These are phyloP conservation scores for Phytophthora pinifolia DNA, from an alignment of 352 stramenopile species.

Conservation along the genomic window DNA sequence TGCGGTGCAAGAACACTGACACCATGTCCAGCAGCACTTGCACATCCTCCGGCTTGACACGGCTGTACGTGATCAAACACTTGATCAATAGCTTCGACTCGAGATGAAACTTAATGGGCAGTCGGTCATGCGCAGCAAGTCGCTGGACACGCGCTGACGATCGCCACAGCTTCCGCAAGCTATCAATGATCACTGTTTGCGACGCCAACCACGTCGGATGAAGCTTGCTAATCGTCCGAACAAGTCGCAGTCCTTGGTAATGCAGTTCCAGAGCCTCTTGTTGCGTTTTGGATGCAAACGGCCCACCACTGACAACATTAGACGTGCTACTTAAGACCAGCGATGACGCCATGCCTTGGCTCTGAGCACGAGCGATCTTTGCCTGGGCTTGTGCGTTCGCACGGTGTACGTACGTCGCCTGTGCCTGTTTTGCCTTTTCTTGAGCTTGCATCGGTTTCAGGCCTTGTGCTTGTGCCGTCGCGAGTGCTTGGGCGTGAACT, in stretches of 20 bases:
- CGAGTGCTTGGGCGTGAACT: slow-evolving; percentile 86
- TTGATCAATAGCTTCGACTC: slow-evolving; percentile 95
- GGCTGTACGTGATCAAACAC: slow-evolving; percentile 94
- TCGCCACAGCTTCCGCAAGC: slow-evolving; percentile 94
- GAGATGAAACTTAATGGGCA: slow-evolving; percentile 92
- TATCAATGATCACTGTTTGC: slow-evolving; percentile 90
- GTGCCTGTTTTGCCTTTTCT: slow-evolving; percentile 89
- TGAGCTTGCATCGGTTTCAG: slow-evolving; percentile 86
- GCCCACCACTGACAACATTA: slow-evolving; percentile 21
- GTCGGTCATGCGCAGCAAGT: slow-evolving; percentile 62
- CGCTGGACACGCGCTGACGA: slow-evolving; percentile 81
- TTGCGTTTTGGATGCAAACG: slow-evolving; percentile 78
- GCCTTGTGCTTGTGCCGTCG: slow-evolving; percentile 80
- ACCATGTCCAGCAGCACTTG: slow-evolving; percentile 97
- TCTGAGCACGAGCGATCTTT: slow-evolving; percentile 81
- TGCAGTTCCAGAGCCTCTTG: slow-evolving; percentile 93
- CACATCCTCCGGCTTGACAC: slow-evolving; percentile 91
- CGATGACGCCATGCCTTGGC: slow-evolving; percentile 46
- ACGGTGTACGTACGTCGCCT: slow-evolving; percentile 85
- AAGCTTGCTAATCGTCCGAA: slow-evolving; percentile 91
- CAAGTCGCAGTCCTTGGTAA: slow-evolving; percentile 92
- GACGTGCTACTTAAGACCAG: slow-evolving; percentile 26
- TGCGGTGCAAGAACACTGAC: slow-evolving; percentile 93
- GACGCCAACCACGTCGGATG: slow-evolving; percentile 89
- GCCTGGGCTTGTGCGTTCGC: slow-evolving; percentile 87